Evolutionary conservation across 2,329 filamentous ascomycete genomes (phyloP), one percentile per base, ranked within the genome.

Genomic region (Neofusicoccum umdonicola): DNA sequence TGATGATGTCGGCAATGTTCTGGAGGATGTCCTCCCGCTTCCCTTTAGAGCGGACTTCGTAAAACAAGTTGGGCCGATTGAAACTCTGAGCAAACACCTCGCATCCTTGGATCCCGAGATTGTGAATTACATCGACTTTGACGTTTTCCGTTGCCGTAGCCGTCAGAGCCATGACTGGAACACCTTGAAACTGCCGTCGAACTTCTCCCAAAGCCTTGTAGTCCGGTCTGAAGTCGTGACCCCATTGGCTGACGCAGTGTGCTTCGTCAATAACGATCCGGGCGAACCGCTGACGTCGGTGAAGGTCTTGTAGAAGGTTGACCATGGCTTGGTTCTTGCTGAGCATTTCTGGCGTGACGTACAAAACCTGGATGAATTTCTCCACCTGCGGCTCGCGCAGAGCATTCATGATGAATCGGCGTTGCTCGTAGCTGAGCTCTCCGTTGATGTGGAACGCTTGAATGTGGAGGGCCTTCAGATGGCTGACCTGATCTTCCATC

Each of bases 181-280:
- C 91, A 1, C 86, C 85, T 0, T 89, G 88, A 70, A 94, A 94
- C 61, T 85, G 86, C 45, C 81, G 76, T 56, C 94, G 86, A 48
- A 97, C 81, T 65, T 88, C 84, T 34, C 93, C 92, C 3, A 99
- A 82, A 35, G 86, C 85, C 77, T 97, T 97, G 81, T 99, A 99
- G 74, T 98, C 94, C 0, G 93, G 94, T 51, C 96, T 88, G 74
- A 99, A 99, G 76, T 99, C 95, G 71, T 99, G 95, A 0, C 95
- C 95, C 95, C 95, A 99, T 81, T 99, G 93, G 76, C 95, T 98
- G 31, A 99, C 94, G 76, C 95, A 99, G 76, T 99, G 95, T n/a
- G 95, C 95, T 79, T 99, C 96, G 70, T 99, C 95, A 67, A 99
- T 96, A 62, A 99, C 95, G 56, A 99, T 87, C 31, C 95, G 88